These are phyloP conservation scores for Thuja plicata DNA, from an alignment of 83 land plant genomes.

Conservation along the genomic window DNA sequence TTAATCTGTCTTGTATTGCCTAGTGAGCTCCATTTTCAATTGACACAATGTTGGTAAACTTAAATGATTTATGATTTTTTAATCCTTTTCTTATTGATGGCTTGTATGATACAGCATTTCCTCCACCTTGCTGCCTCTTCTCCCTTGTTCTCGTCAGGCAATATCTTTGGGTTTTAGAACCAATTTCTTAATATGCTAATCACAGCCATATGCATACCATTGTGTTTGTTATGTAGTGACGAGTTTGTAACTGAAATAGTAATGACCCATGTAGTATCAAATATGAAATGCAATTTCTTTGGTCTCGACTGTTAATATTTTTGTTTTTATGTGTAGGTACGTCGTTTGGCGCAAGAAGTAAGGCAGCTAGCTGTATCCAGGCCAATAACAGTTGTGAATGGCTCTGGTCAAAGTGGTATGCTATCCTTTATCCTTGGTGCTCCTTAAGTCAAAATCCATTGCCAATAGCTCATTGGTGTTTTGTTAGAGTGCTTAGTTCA, in stretches of 20 bases:
- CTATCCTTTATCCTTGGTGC: neutral
- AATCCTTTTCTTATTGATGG: neutral
- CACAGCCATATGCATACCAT: neutral
- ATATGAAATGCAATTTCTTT: neutral
- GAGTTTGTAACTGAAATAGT: neutral
- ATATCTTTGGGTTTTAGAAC: neutral
- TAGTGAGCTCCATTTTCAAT: neutral
- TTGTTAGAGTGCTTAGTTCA: neutral
- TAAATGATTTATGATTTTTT: neutral
- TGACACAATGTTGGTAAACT: neutral
- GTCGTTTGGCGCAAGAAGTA: constrained; percentile 56
- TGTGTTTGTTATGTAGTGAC: neutral
- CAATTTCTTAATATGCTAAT: neutral
- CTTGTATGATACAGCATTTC: neutral
- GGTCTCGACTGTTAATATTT: neutral
- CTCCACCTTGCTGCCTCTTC: neutral
- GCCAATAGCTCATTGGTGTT: neutral
- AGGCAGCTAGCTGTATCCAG: constrained; percentile 39
- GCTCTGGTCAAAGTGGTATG: constrained; percentile 42
- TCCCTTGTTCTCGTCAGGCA: neutral
- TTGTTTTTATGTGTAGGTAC: constrained; percentile 32
- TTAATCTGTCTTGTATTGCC: neutral
- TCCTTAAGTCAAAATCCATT: neutral
- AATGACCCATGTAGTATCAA: neutral
- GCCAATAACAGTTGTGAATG: constrained; percentile 53